Evolutionary conservation across 2,329 filamentous ascomycete species (phyloP).

Genomic region (Calonectria ilicicola): DNA sequence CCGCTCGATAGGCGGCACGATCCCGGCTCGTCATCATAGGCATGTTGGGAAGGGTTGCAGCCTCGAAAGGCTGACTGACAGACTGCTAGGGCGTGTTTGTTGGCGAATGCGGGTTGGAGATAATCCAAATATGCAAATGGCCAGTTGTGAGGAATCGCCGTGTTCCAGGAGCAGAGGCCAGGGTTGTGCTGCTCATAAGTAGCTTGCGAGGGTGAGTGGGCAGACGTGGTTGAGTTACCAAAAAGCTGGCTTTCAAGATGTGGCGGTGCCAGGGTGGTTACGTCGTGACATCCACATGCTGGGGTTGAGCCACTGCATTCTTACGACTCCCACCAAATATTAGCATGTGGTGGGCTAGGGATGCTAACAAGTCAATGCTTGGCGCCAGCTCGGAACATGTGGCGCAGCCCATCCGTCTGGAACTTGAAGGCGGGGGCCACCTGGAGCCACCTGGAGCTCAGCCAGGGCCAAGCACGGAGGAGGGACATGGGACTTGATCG

Average conservation of each 20-base stretch:
- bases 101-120: background rate
- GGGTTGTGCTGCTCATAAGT: constrained; percentile 37
- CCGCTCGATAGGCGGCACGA: constrained; percentile 54
- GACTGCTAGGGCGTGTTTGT: background rate
- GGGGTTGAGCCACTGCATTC: constrained; percentile 26
- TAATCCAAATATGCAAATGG: background rate
- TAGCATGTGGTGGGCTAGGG: constrained; percentile 34
- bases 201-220: constrained; percentile 33
- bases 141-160: background rate
- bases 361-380: constrained; percentile 13
- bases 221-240: constrained; percentile 35
- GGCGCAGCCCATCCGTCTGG: constrained; percentile 33
- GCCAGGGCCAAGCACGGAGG: constrained; percentile 26
- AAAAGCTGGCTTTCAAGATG: constrained; percentile 34
- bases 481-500: constrained; percentile 27
- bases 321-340: background rate
- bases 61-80: constrained; percentile 42
- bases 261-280: constrained; percentile 42
- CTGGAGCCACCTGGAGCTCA: constrained; percentile 20
- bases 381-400: constrained; percentile 29
- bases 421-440: constrained; percentile 30
- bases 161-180: constrained; percentile 9
- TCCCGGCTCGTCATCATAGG: constrained; percentile 49
- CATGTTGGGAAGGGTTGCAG: constrained; percentile 47
- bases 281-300: constrained; percentile 41